Evolutionary conservation across 164 flowering plant genomes (phyloP), one percentile per base, ranked within the genome.

Genomic region (Warburgia ugandensis): DNA sequence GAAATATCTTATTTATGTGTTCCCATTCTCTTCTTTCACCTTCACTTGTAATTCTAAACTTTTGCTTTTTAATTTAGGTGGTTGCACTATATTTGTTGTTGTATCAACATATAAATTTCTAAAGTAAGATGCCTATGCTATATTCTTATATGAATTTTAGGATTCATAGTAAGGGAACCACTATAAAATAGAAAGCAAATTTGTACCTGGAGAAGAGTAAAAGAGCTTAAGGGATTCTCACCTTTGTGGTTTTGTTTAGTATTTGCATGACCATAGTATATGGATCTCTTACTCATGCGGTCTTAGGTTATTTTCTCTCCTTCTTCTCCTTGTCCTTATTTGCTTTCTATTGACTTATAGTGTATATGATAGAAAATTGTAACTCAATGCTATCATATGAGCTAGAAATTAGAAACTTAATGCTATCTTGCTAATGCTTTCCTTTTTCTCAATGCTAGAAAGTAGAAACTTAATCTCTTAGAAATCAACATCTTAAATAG

Each of bases 21-120:
- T 30, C 8, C 17, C 50, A 47, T 9, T 21, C 11, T 44, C 29
- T 25, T 6, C 6, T 25, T 27, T 22, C 4, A 6, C 10, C 44
- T 51, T 33, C 50, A 26, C 32, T 30, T 8, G 14, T 45, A 19
- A 50, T 23, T 26, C 49, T 47, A 26, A n/a, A 6, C 7, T 59
- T 53, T n/a, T n/a, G n/a, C n/a, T 23, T 36, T 52, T 60, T 23
- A 28, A 20, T 40, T 52, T 76, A 86, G 96, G 96, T 62, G 94
- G 97, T 49, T 73, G 92, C 97, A 52, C 85, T 91, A 22, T 91
- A 91, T 61, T 91, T 96, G 3, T 69, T 91, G 52, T 80, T 91
- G 27, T 91, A 94, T 62, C 70, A 94, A 46, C 89, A 86, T 68
- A 87, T 78, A 22, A 86, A 69, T 63, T 64, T 85, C 23, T 8